These are phyloP conservation scores for Solanum pinnatisectum DNA, from an alignment of 257 asterid species.

Conservation along the genomic window DNA sequence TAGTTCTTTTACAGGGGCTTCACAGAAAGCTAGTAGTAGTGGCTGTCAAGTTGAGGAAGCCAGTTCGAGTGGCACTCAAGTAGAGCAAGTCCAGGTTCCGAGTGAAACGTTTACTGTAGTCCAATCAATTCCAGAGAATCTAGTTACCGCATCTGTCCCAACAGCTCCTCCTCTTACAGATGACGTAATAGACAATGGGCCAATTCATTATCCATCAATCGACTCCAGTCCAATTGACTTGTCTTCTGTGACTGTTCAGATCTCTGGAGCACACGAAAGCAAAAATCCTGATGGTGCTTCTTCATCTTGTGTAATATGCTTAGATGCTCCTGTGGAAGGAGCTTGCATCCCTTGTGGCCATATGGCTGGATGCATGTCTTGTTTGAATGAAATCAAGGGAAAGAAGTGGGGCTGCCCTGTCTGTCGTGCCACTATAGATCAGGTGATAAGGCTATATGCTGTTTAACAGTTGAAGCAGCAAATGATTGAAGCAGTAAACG, in stretches of 20 bases:
- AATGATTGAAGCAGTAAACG: neutral
- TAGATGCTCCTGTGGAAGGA: constrained; percentile 77
- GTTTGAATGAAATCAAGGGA: constrained; percentile 60
- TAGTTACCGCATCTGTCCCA: constrained; percentile 23
- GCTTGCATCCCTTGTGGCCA: constrained; percentile 96
- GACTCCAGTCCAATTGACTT: constrained; percentile 39
- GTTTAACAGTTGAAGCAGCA: constrained; percentile 26
- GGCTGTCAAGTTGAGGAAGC: constrained; percentile 21
- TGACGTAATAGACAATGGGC: constrained; percentile 31
- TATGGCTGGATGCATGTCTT: constrained; percentile 90
- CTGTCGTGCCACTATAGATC: constrained; percentile 76
- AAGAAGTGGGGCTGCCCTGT: constrained; percentile 94
- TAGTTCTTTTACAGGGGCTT: constrained; percentile 13
- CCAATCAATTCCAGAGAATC: constrained; percentile 18
- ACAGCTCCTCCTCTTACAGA: constrained; percentile 52
- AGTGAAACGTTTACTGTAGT: constrained; percentile 5
- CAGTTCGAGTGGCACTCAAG: constrained; percentile 15
- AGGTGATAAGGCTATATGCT: constrained; percentile 64
- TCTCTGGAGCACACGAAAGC: constrained; percentile 5
- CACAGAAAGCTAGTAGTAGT: constrained; percentile 16
- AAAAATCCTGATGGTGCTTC: constrained; percentile 25
- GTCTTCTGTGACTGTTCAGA: constrained; percentile 12
- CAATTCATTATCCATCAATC: constrained; percentile 68
- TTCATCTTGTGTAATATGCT: constrained; percentile 62
- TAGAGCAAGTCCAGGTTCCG: constrained; percentile 13